Conservation (phyloP, 495 filamentous ascomycete genomes). For the Aspergillus cristatus region DNA sequence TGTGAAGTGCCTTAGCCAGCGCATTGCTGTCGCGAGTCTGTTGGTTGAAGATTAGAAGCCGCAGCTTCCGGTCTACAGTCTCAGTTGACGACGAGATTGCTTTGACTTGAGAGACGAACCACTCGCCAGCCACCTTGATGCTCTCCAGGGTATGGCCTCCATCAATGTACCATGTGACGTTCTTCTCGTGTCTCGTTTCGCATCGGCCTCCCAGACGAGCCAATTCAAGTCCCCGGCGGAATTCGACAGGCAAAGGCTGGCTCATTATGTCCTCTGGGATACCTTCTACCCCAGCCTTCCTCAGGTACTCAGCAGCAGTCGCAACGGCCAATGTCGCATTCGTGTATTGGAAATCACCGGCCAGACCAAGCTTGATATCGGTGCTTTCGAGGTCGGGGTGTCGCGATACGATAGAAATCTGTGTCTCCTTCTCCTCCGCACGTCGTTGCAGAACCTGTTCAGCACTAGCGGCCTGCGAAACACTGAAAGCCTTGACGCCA, state of each 20-base stretch:
- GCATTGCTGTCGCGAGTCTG: constrained; percentile 68
- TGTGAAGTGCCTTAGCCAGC: constrained; percentile 58
- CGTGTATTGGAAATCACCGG: constrained; percentile 72
- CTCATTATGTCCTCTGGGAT: constrained; percentile 41
- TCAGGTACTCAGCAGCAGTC: constrained; percentile 54
- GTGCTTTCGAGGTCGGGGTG: constrained; percentile 52
- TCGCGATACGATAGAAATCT: constrained; percentile 49
- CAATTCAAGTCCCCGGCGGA: constrained; percentile 64
- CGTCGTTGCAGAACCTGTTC: constrained; percentile 59
- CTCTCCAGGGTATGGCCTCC: constrained; percentile 89
- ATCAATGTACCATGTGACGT: constrained; percentile 82
- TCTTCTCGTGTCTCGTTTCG: constrained; percentile 59
- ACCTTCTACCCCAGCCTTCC: constrained; percentile 27
- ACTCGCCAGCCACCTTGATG: constrained; percentile 64
- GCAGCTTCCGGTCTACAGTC: constrained; percentile 27
- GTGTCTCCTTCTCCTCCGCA: constrained; percentile 55
- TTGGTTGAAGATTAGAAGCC: constrained; percentile 93
- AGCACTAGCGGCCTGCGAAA: constrained; percentile 58
- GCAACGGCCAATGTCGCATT: constrained; percentile 81
- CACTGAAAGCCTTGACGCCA: constrained; percentile 60
- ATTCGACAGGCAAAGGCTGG: constrained; percentile 50
- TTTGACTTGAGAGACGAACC: constrained; percentile 59
- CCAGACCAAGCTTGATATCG: constrained; percentile 60
- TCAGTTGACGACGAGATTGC: constrained; percentile 38
- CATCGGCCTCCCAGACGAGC: constrained; percentile 75